Conservation (phyloP, 2,329 filamentous ascomycete genomes). For the Davidsoniella virescens region DNA sequence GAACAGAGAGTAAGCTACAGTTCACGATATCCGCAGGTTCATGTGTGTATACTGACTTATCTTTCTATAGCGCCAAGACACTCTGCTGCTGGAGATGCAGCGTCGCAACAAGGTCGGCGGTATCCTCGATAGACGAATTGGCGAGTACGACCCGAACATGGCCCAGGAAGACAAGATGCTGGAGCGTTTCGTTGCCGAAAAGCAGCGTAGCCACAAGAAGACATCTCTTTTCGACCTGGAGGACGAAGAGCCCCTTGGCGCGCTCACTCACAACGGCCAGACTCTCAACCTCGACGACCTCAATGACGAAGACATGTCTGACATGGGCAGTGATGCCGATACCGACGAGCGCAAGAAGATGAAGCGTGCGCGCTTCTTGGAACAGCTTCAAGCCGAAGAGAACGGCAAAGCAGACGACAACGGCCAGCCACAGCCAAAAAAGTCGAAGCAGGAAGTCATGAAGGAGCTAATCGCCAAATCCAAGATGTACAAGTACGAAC, state of each 20-base stretch:
- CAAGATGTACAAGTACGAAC: constrained; percentile 85
- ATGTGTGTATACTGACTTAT: constrained; percentile 12
- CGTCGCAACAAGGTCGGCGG: constrained; percentile 80
- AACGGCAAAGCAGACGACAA: constrained; percentile 34
- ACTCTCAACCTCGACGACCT: constrained; percentile 69
- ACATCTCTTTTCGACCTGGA: constrained; percentile 80
- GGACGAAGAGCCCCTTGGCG: constrained; percentile 50
- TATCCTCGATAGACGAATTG: constrained; percentile 82
- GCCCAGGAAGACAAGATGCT: constrained; percentile 83
- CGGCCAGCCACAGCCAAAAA: constrained; percentile 64
- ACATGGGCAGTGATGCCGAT: constrained; percentile 40
- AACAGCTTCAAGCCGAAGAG: constrained; percentile 28
- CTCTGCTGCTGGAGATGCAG: constrained; percentile 79
- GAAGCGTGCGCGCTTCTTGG: constrained; percentile 37
- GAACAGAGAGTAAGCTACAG: constrained; percentile 55
- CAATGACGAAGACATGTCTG: constrained; percentile 54
- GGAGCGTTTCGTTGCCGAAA: constrained; percentile 79
- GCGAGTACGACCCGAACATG: constrained; percentile 90
- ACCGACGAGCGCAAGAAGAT: constrained; percentile 37
- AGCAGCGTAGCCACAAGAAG: constrained; percentile 62
- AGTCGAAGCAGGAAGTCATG: constrained; percentile 94
- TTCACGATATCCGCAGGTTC: background rate
- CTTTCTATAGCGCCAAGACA: constrained; percentile 48
- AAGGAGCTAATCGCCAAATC: constrained; percentile 96
- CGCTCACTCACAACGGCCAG: constrained; percentile 72